Percentiles rank a stretch among this genome's conserved stretches.
phyloP scores from a whole-genome alignment of 208 protist species.

The Leishmania tarentolae region DNA sequence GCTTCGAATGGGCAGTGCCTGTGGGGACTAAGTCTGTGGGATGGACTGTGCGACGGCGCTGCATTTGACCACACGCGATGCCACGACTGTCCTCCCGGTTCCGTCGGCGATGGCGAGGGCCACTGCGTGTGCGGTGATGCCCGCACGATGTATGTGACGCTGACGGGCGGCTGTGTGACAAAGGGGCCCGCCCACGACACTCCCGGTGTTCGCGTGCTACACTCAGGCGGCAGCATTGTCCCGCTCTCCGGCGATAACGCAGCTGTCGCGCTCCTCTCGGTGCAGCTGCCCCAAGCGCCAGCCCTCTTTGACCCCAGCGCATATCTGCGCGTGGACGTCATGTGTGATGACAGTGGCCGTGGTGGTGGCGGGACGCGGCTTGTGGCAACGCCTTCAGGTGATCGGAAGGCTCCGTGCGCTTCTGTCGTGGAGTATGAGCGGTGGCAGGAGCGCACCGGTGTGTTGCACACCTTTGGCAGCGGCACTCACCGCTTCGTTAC shows the following conservation, averaged over 20 bases:
- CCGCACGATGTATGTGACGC: conserved; percentile 18
- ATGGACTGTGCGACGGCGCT: conserved; percentile 21
- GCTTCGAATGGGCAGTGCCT: conserved; percentile 21
- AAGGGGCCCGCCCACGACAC: conserved; percentile 19
- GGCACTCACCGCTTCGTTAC: conserved; percentile 24
- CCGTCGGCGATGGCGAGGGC: conserved; percentile 30
- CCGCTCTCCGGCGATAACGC: conserved; percentile 18
- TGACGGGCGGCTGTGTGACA: conserved; percentile 24
- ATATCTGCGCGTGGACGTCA: conserved; percentile 27
- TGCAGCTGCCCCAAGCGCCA: conserved; percentile 28
- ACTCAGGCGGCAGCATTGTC: conserved; percentile 2
- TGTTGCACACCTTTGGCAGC: neutral
- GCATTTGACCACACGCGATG: conserved; percentile 26
- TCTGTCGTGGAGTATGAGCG: conserved; percentile 35
- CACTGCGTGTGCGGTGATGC: conserved; percentile 38
- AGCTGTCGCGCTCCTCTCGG: conserved; percentile 18
- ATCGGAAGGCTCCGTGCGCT: conserved; percentile 15
- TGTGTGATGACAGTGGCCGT: conserved; percentile 15
- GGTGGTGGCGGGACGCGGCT: conserved; percentile 29
- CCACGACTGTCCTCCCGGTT: conserved; percentile 23
- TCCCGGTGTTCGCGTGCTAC: conserved; percentile 9
- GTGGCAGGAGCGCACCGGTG: conserved; percentile 28
- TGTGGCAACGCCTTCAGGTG: conserved; percentile 15
- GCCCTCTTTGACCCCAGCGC: conserved; percentile 23
- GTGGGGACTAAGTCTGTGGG: conserved; percentile 31